Base-by-base conservation (phyloP, 116 monocot species). In the Iris pallida region DNA sequence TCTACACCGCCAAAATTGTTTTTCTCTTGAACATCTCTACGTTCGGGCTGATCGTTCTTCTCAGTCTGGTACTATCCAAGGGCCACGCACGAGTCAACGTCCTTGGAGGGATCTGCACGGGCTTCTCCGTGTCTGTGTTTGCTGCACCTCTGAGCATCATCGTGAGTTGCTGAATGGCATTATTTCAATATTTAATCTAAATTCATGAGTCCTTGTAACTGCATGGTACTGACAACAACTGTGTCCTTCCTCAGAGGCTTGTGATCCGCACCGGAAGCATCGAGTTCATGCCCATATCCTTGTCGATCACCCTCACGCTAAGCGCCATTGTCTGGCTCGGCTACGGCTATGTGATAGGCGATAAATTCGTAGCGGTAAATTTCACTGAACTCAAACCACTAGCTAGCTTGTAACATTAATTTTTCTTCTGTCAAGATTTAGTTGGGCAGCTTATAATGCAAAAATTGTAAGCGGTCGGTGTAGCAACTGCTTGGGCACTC, bases 321-420 rank as follows among this genome's bases (percentile, higher is more conserved):
- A 69, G 69, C 19, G 69, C 69, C 5, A 56, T 57, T 5, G 57
- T 42, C 5, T 69, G 69, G 69, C 46, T 69, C 46, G 18, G 53
- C 69, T 57, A 69, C 46, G 55, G 69, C 8, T 55, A 57, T 11
- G 56, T 69, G 6, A 57, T 45, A 1, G 45, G 57, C 18, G 69
- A 69, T 13, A 69, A 57, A 16, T 69, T 55, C 54, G 55, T 69
- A 5, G 69, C 69, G 57, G 69, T 69, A 69, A 55, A 51, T 51
- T 10, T 5, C 6, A 52, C 4, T 52, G 2, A 52, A 52, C 14
- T 8, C 1, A 5, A 10, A 3, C 51, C 51, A 52, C 14, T 14
- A 52, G 12, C 0, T 10, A 10, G 8, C 8, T 10, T 52, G 8
- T 52, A 14, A 52, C 0, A 10, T 52, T 52, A 1, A 10, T 52